Evolutionary conservation across 805 yeast species (phyloP), one percentile per base, ranked within the genome.

Genomic region (Hanseniaspora clermontiae): DNA sequence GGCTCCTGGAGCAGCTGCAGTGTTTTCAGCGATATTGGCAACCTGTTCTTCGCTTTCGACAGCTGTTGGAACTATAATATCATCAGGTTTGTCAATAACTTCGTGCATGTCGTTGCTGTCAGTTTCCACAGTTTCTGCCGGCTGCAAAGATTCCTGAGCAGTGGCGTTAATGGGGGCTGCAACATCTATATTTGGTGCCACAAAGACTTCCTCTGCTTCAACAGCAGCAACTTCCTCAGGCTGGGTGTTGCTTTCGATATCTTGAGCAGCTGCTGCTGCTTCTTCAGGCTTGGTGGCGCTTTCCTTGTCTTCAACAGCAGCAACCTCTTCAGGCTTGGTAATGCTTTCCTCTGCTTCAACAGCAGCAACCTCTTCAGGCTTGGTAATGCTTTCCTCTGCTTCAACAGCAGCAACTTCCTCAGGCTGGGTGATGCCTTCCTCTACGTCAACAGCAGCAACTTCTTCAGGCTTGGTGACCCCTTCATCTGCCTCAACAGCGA

Each of bases 1-100:
- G n/a, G 8, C 47, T 24, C 2, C 20, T 14, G 12, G 43, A 19
- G 27, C 14, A 9, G 9, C 10, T 32, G 10, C 9, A 4, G 36
- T 32, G 5, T 24, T 24, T 24, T 24, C 27, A 24, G 27, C 27
- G 5, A 24, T 5, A 24, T 24, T 17, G 3, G 7, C 29, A 17
- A 9, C 38, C 14, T 45, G 20, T 9, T 17, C 29, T 9, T 12
- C 15, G 12, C 3, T 19, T 20, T 29, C 34, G 3, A 9, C 27
- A 31, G 9, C 38, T 29, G 49, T 12, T 3, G 60, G 59, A 6
- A 40, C 48, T 51, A 14, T 50, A 12, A 39, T 48, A 36, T 17
- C 20, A 3, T 42, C 45, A 20, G 45, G 11, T 14, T 42, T 42
- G 5, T 42, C 45, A 24, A 42, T 42, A 24, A 42, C 15, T 1